Percentiles rank a stretch among this genome's conserved stretches.
phyloP scores from a whole-genome alignment of 352 stramenopile genomes.

The Phytophthora capsici region DNA sequence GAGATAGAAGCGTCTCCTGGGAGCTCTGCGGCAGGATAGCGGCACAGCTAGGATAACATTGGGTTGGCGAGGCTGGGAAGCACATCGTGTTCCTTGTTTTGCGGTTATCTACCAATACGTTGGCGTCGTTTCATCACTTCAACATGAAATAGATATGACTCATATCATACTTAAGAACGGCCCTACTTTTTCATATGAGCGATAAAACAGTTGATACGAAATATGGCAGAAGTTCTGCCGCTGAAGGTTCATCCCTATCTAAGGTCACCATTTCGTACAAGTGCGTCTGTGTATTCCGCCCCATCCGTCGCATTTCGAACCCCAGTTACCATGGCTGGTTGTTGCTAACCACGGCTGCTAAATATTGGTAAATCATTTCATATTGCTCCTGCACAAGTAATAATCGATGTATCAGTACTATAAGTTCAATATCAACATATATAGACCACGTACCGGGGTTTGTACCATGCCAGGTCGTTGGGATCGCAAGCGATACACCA shows the following conservation, averaged over 20 bases:
- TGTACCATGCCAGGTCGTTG: conserved; percentile 87
- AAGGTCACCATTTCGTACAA: neutral
- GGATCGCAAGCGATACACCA: conserved; percentile 69
- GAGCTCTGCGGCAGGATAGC: conserved; percentile 11
- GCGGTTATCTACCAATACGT: no score
- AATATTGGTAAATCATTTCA: conserved; percentile 87
- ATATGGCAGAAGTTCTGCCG: no score
- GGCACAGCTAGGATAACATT: no score
- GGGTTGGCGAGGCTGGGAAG: no score
- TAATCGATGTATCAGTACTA: neutral
- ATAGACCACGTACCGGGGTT: conserved; percentile 60
- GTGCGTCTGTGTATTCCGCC: neutral
- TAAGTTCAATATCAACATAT: neutral
- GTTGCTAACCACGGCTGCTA: conserved; percentile 65
- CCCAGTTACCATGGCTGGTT: conserved; percentile 59
- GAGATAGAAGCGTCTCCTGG: conserved; percentile 13
- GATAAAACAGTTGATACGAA: no score
- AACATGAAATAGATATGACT: no score
- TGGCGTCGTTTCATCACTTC: no score
- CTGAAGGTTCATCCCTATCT: neutral
- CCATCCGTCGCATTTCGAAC: neutral
- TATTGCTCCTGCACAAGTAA: conserved; percentile 76
- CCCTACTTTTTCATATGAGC: no score
- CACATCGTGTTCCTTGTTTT: no score
- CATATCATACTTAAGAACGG: no score